Base-by-base conservation (phyloP, 305 asterid genomes). In the Solanum hybrid region DNA sequence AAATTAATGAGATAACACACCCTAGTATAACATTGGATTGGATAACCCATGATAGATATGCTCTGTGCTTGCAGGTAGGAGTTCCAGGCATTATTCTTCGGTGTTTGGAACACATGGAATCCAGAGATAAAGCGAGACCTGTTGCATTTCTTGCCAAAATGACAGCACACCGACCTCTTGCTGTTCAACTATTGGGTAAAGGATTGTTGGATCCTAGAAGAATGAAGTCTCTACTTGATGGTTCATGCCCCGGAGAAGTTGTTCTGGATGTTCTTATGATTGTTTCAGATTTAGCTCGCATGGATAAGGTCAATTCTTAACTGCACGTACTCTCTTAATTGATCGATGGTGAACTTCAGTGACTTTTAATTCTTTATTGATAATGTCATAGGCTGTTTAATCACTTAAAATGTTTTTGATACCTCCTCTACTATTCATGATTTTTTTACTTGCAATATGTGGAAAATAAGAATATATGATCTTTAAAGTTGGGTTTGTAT, bases 281-380 rank as follows among this genome's bases (percentile, higher is more conserved):
- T 92, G 91, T 97, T 91, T 98, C 99, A 90, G 99, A 98, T 92
- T 90, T 98, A 88, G 99, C 99, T 91, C 98, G 99, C 89, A 97
- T 96, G 99, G 98, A 97, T 92, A 95, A 98, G 99, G 99, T 98
- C 56, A 88, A 71, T 42, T 35, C 72, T 37, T 12, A 73, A 38
- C 42, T 40, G 66, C 12, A 29, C 5, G 13, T 31, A 38, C 66
- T 22, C 80, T 64, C 56, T 72, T 26, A 87, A 40, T 87, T 82
- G 73, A 26, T 40, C 7, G 14, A 14, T 81, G 35, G 36, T 40
- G 69, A 81, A 40, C 37, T 81, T 81, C 19, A 27, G 36, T 81
- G 86, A 40, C 36, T 81, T 81, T 69, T 24, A 35, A 69, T 75
- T 38, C 36, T 32, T n/a, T 8, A 38, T 79, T 80, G 5, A 82